Evolutionary conservation across 805 yeast species (phyloP).

Genomic region (Saccharomyces eubayanus): DNA sequence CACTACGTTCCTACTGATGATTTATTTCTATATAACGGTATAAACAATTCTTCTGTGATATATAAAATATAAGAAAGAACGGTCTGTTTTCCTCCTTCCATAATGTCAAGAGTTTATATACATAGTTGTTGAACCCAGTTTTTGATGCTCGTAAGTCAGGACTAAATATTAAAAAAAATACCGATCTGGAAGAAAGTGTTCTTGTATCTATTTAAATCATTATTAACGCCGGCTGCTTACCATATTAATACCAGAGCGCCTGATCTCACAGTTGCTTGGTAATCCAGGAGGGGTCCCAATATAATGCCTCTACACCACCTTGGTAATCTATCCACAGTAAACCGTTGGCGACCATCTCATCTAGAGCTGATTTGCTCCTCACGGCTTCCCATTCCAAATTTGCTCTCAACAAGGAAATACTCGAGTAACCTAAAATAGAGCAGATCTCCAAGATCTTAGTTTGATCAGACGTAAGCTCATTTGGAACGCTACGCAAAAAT

Average conservation of each 20-base stretch:
- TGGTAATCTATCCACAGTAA: constrained; percentile 77
- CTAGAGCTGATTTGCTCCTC: constrained; percentile 54
- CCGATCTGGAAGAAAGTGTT: no score
- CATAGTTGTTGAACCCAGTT: no score
- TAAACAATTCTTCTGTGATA: constrained; percentile 31
- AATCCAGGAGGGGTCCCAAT: constrained; percentile 76
- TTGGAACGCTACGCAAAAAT: constrained; percentile 57
- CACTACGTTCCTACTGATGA: constrained; percentile 79
- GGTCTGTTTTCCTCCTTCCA: no score
- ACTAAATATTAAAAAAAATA: no score
- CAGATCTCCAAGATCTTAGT: constrained; percentile 65
- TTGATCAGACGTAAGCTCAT: constrained; percentile 61
- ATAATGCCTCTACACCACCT: constrained; percentile 36
- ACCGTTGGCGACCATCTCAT: constrained; percentile 76
- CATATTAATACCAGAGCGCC: not conserved
- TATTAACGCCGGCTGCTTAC: not conserved
- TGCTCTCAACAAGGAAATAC: constrained; percentile 53
- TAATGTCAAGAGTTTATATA: no score
- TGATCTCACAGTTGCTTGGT: not conserved
- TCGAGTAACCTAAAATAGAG: constrained; percentile 67
- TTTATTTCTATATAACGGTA: constrained; percentile 65
- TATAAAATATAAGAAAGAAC: not conserved
- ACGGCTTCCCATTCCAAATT: constrained; percentile 67
- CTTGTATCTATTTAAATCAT: no score
- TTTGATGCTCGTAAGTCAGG: no score